Evolutionary conservation across 2,329 filamentous ascomycete genomes (phyloP).

Genomic region (Lachnellula suecica): DNA sequence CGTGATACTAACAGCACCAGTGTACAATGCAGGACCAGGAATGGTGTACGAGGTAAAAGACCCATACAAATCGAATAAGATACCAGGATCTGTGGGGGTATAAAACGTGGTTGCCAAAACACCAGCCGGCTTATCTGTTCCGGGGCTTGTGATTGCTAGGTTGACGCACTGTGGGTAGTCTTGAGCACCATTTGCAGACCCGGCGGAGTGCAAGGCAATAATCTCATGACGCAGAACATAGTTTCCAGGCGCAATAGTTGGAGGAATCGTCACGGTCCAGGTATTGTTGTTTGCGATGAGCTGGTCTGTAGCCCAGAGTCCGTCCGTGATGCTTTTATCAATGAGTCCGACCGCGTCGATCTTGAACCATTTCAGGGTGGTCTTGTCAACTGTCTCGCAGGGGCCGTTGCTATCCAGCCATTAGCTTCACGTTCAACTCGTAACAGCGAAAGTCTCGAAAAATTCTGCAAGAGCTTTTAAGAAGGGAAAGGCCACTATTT

Average conservation of each 20-base stretch:
- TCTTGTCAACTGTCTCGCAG: constrained; percentile 41
- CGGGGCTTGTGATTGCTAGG: constrained; percentile 44
- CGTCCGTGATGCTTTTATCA: constrained; percentile 29
- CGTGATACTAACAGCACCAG: constrained; percentile 14
- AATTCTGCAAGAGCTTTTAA: too few species aligned
- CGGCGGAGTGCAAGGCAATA: constrained; percentile 29
- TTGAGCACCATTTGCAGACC: constrained; percentile 43
- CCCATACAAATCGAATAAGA: constrained; percentile 39
- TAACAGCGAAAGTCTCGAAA: background rate
- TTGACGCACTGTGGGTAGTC: constrained; percentile 51
- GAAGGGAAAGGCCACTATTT: too few species aligned
- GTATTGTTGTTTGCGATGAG: constrained; percentile 53
- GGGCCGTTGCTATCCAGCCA: constrained; percentile 37
- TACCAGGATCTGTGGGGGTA: constrained; percentile 40
- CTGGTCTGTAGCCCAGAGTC: constrained; percentile 44
- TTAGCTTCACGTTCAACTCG: too few species aligned
- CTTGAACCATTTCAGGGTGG: constrained; percentile 42
- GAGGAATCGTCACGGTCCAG: constrained; percentile 48
- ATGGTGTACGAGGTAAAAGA: constrained; percentile 32
- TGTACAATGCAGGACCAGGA: constrained; percentile 36
- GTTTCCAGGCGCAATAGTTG: constrained; percentile 42
- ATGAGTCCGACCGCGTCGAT: constrained; percentile 39
- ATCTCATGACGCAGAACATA: constrained; percentile 52
- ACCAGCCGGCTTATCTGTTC: constrained; percentile 38
- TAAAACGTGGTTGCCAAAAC: constrained; percentile 41